Evolutionary conservation across 2,329 filamentous ascomycete species (phyloP), one percentile per base, ranked within the genome.

Genomic region (Pseudogymnoascus sp.): DNA sequence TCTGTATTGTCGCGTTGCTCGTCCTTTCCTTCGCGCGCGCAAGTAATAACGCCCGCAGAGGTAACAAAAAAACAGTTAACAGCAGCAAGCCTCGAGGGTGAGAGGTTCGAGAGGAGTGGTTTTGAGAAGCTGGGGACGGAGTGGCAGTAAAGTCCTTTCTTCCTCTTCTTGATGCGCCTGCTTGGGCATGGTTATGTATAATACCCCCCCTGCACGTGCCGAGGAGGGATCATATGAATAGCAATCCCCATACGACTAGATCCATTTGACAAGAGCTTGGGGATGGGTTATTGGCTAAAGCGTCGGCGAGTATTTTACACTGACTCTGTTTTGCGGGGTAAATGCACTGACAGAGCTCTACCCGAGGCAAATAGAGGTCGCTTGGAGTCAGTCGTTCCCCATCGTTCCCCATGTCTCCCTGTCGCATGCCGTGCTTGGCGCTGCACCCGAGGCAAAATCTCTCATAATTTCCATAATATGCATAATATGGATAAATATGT

Each of bases 151-250:
- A 57, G 51, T 18, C 51, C 10, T 34, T 18, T 11, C 40, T 6
- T 34, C 40, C 3, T 34, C 3, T 18, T 54, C 47, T 54, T 47
- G 18, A 34, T 7, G 16, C 34, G 18, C 12, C 29, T 34, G 7
- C 29, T 21, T 34, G 29, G 51, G 7, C n/a, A 34, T 57, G n/a
- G 51, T 57, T 34, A 57, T 34, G 51, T 57, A 57, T 16, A 18
- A 14, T 21, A 16, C n/a, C 51, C 29, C 51, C 29, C 51, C 51
- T 57, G 29, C 51, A 57, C 51, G 29, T 57, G 51, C 51, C 51
- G 51, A 57, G 29, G 51, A 34, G 51, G 51, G 51, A 57, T 36
- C n/a, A 57, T 57, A 34, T 57, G n/a, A 18, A 57, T 34, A 36
- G 5, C 29, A 34, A 11, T 8, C 29, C 51, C 51, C n/a, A 34